These are phyloP conservation scores for Alisma plantagoaquatica DNA, from an alignment of 106 monocot species.

Conservation along the genomic window DNA sequence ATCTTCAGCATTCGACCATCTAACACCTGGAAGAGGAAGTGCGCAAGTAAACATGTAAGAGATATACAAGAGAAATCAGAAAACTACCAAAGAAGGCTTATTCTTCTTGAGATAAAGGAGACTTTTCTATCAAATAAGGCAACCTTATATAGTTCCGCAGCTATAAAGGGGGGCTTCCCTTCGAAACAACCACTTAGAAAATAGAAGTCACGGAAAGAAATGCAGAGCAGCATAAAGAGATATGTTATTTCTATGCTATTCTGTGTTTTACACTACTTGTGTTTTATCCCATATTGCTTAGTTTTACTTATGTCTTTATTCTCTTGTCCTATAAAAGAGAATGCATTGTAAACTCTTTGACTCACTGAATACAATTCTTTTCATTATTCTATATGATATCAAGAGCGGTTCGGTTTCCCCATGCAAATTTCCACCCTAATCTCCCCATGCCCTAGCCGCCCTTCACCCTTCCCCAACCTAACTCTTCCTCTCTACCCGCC, in stretches of 20 bases:
- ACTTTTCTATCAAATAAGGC: not conserved
- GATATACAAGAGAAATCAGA: not conserved
- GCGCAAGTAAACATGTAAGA: not conserved
- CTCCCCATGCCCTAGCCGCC: not conserved
- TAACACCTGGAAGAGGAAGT: constrained; percentile 33
- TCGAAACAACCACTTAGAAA: not conserved
- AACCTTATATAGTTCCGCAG: not conserved
- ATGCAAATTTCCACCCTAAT: no score
- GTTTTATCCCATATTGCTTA: no score
- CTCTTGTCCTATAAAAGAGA: no score
- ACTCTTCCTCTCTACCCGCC: not conserved
- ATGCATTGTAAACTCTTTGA: no score
- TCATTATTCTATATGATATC: no score
- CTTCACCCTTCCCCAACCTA: not conserved
- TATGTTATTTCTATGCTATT: no score
- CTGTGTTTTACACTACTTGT: no score
- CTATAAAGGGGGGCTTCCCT: no score
- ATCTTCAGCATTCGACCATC: constrained; percentile 84
- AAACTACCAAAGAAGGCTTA: not conserved
- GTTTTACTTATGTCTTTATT: no score
- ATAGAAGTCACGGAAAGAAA: not conserved
- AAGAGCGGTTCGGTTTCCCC: no score
- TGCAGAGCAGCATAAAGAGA: not conserved
- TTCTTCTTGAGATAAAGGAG: not conserved
- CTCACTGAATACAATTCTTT: no score